phyloP scores from a whole-genome alignment of 768 basidiomycete genomes.

The Tephrocybe sp. region DNA sequence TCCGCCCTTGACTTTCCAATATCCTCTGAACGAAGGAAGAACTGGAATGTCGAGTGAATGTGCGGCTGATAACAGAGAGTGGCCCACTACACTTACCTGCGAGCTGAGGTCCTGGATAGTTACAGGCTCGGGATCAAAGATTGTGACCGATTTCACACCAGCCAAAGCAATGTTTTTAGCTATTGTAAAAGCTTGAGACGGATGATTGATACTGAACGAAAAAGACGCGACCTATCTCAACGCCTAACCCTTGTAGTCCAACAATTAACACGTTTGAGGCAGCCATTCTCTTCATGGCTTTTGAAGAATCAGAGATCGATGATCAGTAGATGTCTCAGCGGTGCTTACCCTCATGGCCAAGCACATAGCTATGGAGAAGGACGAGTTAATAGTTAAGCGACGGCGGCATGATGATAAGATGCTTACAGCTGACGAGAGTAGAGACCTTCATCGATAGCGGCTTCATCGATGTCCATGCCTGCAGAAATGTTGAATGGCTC shows the following conservation, averaged over 20 bases:
- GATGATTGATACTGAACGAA: conserved; percentile 1
- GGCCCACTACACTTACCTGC: conserved; percentile 55
- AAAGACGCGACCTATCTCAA: conserved; percentile 74
- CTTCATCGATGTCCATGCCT: conserved; percentile 85
- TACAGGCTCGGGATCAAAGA: conserved; percentile 91
- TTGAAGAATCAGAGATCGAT: conserved; percentile 7
- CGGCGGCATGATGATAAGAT: conserved; percentile 6
- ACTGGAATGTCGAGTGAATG: conserved; percentile 57
- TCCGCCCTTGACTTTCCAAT: conserved; percentile 86
- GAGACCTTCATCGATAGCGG: conserved; percentile 88
- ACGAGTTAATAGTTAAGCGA: conserved; percentile 17
- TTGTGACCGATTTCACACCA: conserved; percentile 95
- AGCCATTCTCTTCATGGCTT: conserved; percentile 99
- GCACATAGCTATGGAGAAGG: conserved; percentile 68
- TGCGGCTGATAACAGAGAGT: conserved; percentile 5
- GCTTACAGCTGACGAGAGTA: conserved; percentile 92
- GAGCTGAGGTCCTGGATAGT: conserved; percentile 89
- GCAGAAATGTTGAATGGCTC: conserved; percentile 36
- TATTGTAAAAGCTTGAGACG: conserved; percentile 26
- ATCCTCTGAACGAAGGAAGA: conserved; percentile 89
- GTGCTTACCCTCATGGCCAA: conserved; percentile 87
- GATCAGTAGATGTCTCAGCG: neutral
- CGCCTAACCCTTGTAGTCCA: conserved; percentile 89
- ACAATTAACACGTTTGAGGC: conserved; percentile 92
- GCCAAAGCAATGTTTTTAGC: conserved; percentile 96